Conservation (phyloP, 2,329 filamentous ascomycete genomes). For the Talaromyces piceae region DNA sequence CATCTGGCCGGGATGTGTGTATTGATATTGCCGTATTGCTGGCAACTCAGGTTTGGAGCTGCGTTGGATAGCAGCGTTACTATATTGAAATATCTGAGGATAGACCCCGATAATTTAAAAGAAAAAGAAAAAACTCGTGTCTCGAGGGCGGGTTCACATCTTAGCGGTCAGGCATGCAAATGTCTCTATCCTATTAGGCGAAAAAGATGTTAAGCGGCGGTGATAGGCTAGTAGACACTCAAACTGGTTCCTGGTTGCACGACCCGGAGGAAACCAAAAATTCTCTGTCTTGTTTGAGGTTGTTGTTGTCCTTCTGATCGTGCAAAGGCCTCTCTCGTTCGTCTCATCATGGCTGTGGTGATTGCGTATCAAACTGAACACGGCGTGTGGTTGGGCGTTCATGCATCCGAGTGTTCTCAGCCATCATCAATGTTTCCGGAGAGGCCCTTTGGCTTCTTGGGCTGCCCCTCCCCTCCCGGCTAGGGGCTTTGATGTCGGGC, state of each 20-base stretch:
- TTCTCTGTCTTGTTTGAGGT: too few relatives aligned
- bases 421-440: background rate
- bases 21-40: background rate
- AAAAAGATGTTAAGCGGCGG: background rate
- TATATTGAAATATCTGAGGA: background rate
- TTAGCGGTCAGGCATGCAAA: background rate
- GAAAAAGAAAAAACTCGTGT: background rate
- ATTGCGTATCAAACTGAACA: background rate
- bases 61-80: background rate
- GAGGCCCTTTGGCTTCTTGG: background rate
- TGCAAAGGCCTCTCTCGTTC: background rate
- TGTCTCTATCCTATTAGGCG: background rate
- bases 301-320: too few relatives aligned
- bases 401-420: background rate
- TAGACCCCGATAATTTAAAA: background rate
- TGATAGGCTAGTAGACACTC: too few relatives aligned
- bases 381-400: background rate
- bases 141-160: too few relatives aligned
- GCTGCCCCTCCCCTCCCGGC: background rate
- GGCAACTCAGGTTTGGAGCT: background rate
- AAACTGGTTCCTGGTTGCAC: too few relatives aligned
- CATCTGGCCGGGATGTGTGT: background rate
- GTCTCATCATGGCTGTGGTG: background rate
- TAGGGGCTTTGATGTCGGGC: constrained; percentile 1
- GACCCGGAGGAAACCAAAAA: too few relatives aligned